These are phyloP conservation scores for Sequoiadendron giganteum DNA, from an alignment of 75 land plant species.

Conservation along the genomic window DNA sequence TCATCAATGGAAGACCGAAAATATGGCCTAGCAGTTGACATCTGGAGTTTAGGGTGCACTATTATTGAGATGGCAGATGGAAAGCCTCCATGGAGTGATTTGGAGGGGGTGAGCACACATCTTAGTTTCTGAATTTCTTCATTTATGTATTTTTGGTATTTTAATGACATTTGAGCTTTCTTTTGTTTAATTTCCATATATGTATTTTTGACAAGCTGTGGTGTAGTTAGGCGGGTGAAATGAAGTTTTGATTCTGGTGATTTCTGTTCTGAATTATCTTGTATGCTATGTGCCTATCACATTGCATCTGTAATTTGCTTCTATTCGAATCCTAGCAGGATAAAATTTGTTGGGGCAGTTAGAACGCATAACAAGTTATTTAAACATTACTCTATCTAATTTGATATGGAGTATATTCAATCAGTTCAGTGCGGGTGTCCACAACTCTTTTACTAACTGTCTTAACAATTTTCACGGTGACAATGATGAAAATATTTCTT, in stretches of 20 bases:
- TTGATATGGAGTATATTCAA: not conserved
- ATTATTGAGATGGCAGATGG: slow-evolving; percentile 30
- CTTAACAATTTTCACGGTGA: not conserved
- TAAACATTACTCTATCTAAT: not conserved
- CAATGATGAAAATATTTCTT: not conserved
- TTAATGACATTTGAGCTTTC: not conserved
- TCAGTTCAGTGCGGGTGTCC: not conserved
- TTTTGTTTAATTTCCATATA: not conserved
- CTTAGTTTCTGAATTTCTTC: not conserved
- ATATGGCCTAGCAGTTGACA: slow-evolving; percentile 30
- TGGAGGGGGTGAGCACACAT: slow-evolving; percentile 3
- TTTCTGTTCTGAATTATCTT: not conserved
- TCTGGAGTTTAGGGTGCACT: slow-evolving; percentile 34
- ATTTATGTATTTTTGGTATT: not conserved
- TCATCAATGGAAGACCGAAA: slow-evolving; percentile 23
- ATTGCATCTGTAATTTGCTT: not conserved
- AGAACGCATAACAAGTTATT: not conserved
- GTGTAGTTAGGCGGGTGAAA: not conserved
- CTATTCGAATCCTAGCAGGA: not conserved
- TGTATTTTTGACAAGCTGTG: not conserved
- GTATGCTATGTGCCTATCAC: not conserved
- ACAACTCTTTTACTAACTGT: not conserved
- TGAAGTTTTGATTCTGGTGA: not conserved
- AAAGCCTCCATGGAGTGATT: slow-evolving; percentile 27
- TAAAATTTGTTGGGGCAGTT: not conserved